Conservation (phyloP, 345 rosid genomes). For the Syzygium jambos region DNA sequence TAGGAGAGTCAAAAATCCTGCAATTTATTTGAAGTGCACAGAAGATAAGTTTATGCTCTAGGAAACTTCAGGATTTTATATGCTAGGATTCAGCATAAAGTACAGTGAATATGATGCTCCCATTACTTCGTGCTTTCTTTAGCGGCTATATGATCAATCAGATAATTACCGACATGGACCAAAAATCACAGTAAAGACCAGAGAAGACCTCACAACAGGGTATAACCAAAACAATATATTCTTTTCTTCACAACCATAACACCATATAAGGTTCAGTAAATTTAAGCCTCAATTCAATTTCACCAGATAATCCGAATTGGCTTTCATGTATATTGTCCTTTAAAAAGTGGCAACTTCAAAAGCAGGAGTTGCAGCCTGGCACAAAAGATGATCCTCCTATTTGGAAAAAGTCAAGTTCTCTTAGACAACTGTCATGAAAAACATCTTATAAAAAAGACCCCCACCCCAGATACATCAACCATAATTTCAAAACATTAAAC, state of each 20-base stretch:
- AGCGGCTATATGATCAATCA: not conserved
- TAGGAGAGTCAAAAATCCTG: conserved; percentile 76
- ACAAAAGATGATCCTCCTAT: not conserved
- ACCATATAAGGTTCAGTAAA: not conserved
- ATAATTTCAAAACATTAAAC: not conserved
- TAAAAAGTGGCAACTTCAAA: not conserved
- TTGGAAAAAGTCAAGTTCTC: not conserved
- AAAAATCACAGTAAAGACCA: not conserved
- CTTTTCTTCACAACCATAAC: not conserved
- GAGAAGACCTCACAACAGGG: not conserved
- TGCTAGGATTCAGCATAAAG: not conserved
- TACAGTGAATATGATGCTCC: not conserved
- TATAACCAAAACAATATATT: not conserved
- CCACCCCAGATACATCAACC: not conserved
- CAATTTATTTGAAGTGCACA: not conserved
- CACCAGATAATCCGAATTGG: not conserved
- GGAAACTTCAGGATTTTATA: not conserved
- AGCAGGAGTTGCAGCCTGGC: not conserved
- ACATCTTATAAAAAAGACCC: not conserved
- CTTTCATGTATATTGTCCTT: not conserved
- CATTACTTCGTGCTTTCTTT: not conserved
- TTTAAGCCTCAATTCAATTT: not conserved
- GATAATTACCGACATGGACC: not conserved
- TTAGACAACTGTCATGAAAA: not conserved
- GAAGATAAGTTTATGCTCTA: not conserved